Percentiles rank a stretch among this genome's conserved stretches.
Evolutionary conservation across 805 yeast species (phyloP).

Genomic region (Candida maris): DNA sequence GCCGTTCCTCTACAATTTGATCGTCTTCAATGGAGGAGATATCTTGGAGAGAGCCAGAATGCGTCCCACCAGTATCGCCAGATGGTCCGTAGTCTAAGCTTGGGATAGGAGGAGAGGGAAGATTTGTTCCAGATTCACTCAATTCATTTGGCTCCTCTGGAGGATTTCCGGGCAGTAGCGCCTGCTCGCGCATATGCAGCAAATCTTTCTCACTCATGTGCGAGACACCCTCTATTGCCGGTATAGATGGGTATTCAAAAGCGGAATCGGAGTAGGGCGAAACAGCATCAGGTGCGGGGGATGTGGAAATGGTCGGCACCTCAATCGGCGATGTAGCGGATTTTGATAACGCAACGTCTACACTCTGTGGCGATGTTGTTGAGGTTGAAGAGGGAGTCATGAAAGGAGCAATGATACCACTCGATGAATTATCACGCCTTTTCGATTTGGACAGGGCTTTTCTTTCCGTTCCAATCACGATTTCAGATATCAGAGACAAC

Average conservation of each 20-base stretch:
- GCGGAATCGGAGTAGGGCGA: constrained; percentile 6
- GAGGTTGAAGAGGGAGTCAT: constrained; percentile 3
- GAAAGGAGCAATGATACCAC: constrained; percentile 4
- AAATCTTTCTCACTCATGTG: constrained; percentile 56
- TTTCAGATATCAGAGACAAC: constrained; percentile 74
- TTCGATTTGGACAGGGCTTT: constrained; percentile 30
- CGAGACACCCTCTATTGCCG: constrained; percentile 3
- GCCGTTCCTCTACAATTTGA: constrained; percentile 2
- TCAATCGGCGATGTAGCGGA: constrained; percentile 6
- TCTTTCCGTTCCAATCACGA: constrained; percentile 76
- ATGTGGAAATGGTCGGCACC: constrained; percentile 6
- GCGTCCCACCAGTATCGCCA: background rate
- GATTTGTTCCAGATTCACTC: constrained; percentile 7
- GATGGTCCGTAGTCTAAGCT: background rate
- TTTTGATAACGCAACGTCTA: constrained; percentile 4
- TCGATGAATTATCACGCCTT: constrained; percentile 9
- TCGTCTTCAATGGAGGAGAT: background rate
- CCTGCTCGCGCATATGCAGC: constrained; percentile 49
- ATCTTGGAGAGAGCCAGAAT: background rate
- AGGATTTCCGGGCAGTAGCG: constrained; percentile 62
- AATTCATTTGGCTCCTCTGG: constrained; percentile 3
- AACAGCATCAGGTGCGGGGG: constrained; percentile 8
- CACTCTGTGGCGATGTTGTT: constrained; percentile 4
- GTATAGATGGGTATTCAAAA: constrained; percentile 9
- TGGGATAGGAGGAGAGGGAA: constrained; percentile 8